phyloP scores from a whole-genome alignment of 129 eudicot genomes.

The Arctium minus region DNA sequence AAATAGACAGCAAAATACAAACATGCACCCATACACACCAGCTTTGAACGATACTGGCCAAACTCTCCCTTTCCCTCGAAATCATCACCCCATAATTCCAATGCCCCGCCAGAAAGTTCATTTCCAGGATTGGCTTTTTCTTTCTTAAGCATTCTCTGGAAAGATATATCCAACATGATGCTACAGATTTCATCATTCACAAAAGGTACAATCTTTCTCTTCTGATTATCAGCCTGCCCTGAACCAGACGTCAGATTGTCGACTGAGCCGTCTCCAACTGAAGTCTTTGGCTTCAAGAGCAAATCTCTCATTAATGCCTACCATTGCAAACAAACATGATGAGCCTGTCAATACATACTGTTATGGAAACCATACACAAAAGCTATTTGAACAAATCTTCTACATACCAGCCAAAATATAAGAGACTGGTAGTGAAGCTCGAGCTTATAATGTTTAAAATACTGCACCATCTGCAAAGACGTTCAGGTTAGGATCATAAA shows the following conservation, averaged over 20 bases:
- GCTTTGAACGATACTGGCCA: slow-evolving; percentile 80
- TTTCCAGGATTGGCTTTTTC: slow-evolving; percentile 69
- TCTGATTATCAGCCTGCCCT: slow-evolving; percentile 61
- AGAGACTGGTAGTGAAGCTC: slow-evolving; percentile 83
- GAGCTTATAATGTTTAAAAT: slow-evolving; percentile 79
- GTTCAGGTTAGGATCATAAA: slow-evolving; percentile 11
- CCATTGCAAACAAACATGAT: slow-evolving; percentile 21
- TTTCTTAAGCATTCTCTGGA: slow-evolving; percentile 76
- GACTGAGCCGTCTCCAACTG: slow-evolving; percentile 42
- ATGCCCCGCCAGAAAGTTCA: slow-evolving; percentile 39
- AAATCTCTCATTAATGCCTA: slow-evolving; percentile 78
- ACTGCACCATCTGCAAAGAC: slow-evolving; percentile 86
- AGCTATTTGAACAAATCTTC: slow-evolving; percentile 8
- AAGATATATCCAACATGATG: slow-evolving; percentile 62
- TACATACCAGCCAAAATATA: slow-evolving; percentile 84
- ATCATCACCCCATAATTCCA: slow-evolving; percentile 93
- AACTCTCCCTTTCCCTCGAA: slow-evolving; percentile 84
- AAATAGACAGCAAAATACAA: neutral
- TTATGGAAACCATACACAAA: slow-evolving; percentile 16
- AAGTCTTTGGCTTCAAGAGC: slow-evolving; percentile 62
- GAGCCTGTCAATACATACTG: slow-evolving; percentile 9
- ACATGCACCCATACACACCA: slow-evolving; percentile 44
- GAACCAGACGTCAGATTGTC: slow-evolving; percentile 42
- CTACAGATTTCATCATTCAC: slow-evolving; percentile 72
- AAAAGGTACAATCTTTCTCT: slow-evolving; percentile 49